Conservation (phyloP, 2,329 filamentous ascomycete genomes). For the Fusarium sp. region DNA sequence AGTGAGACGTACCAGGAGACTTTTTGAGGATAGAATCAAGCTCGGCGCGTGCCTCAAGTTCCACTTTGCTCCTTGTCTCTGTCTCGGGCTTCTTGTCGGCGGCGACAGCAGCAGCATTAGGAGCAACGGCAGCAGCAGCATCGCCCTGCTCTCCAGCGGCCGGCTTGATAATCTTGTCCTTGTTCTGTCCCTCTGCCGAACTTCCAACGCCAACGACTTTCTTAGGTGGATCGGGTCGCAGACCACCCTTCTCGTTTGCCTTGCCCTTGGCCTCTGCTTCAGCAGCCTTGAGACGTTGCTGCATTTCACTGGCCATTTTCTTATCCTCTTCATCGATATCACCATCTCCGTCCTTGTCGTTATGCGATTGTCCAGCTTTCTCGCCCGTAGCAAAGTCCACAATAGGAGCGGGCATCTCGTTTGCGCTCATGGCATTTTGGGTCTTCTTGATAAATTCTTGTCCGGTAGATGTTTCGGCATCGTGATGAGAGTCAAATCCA, state of each 20-base stretch:
- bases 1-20: constrained; percentile 75
- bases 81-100: constrained; percentile 56
- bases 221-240: constrained; percentile 69
- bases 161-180: constrained; percentile 56
- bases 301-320: constrained; percentile 63
- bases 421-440: constrained; percentile 63
- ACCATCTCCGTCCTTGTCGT: constrained; percentile 66
- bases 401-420: constrained; percentile 52
- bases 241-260: constrained; percentile 73
- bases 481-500: constrained; percentile 64
- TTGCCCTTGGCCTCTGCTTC: constrained; percentile 76
- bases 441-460: constrained; percentile 72
- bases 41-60: constrained; percentile 75
- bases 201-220: constrained; percentile 70
- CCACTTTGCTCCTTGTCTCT: constrained; percentile 68
- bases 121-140: constrained; percentile 13
- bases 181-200: constrained; percentile 64
- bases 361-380: constrained; percentile 55
- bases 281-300: constrained; percentile 73
- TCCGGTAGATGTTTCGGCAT: constrained; percentile 57
- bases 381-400: constrained; percentile 56
- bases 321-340: constrained; percentile 68
- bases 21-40: constrained; percentile 84
- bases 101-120: constrained; percentile 9
- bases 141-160: constrained; percentile 30